Conservation (phyloP, 192 early-diverging fungal species). For the Funneliformis geosporum region DNA sequence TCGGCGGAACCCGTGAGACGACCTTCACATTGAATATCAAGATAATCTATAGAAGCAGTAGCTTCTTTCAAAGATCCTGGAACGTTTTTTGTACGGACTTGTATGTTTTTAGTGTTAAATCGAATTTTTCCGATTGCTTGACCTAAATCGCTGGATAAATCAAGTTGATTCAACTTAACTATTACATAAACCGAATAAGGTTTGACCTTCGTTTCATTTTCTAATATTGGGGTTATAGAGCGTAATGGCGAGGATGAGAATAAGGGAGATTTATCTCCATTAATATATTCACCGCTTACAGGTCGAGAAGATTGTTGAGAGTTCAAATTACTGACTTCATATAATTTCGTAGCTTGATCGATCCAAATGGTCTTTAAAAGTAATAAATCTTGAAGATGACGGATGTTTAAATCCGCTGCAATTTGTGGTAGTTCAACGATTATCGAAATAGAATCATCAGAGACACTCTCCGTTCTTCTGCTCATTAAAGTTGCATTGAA, state of each 20-base stretch:
- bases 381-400: constrained; percentile 74
- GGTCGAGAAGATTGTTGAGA: not conserved
- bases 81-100: constrained; percentile 42
- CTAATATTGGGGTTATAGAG: not conserved
- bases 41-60: constrained; percentile 40
- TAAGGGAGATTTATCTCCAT: not conserved
- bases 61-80: constrained; percentile 45
- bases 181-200: constrained; percentile 52
- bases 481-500: constrained; percentile 64
- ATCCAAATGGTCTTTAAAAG: constrained; percentile 71
- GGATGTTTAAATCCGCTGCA: constrained; percentile 59
- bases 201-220: constrained; percentile 39
- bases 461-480: constrained; percentile 44
- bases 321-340: constrained; percentile 30
- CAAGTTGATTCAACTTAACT: constrained; percentile 46
- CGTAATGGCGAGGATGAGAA: constrained; percentile 28
- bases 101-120: constrained; percentile 52
- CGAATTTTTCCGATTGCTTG: constrained; percentile 63
- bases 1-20: constrained; percentile 51
- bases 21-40: constrained; percentile 61
- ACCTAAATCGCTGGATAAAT: constrained; percentile 61
- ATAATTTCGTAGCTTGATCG: constrained; percentile 47
- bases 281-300: not conserved
- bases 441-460: constrained; percentile 56
- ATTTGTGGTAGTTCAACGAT: constrained; percentile 61